Percentiles rank a stretch among this genome's conserved stretches.
Conservation (phyloP, 2,329 filamentous ascomycete species). For the Xylaria sp. region DNA sequence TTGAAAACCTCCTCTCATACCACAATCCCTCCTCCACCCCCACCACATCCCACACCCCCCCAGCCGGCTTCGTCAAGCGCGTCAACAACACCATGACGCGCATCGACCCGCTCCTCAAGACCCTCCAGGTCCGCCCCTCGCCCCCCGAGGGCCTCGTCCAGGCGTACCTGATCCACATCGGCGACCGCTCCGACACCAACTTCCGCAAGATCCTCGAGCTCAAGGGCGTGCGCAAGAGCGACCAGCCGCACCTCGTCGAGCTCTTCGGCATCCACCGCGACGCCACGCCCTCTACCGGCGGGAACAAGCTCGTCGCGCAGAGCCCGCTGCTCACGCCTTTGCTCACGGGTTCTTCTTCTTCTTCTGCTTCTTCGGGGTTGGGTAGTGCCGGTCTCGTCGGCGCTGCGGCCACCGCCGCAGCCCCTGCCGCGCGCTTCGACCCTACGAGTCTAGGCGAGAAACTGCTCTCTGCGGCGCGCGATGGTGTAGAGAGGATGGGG, state of each 20-base stretch:
- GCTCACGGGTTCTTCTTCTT: constrained; percentile 55
- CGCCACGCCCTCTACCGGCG: constrained; percentile 65
- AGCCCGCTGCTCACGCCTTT: constrained; percentile 78
- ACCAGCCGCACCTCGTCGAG: constrained; percentile 85
- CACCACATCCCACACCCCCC: constrained; percentile 53
- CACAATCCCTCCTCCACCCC: constrained; percentile 60
- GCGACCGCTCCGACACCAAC: constrained; percentile 90
- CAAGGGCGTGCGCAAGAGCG: constrained; percentile 88
- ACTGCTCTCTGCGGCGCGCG: constrained; percentile 85
- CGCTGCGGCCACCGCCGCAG: constrained; percentile 49
- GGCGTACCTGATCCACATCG: constrained; percentile 97
- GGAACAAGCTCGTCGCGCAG: constrained; percentile 75
- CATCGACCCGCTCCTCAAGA: constrained; percentile 93
- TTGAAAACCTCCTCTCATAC: constrained; percentile 76
- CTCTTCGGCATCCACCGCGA: constrained; percentile 85
- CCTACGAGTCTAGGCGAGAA: constrained; percentile 85
- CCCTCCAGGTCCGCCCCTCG: constrained; percentile 89
- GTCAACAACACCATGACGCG: constrained; percentile 86
- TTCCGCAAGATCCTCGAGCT: constrained; percentile 96
- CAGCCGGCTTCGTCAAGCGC: constrained; percentile 80
- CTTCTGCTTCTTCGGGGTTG: constrained; percentile 52
- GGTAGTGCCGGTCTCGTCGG: constrained; percentile 55
- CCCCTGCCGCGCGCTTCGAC: constrained; percentile 71
- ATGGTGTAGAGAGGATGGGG: constrained; percentile 82
- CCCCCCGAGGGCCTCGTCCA: constrained; percentile 95